Evolutionary conservation across 2,329 filamentous ascomycete genomes (phyloP), one percentile per base, ranked within the genome.

Genomic region (Orbilia brochopaga): DNA sequence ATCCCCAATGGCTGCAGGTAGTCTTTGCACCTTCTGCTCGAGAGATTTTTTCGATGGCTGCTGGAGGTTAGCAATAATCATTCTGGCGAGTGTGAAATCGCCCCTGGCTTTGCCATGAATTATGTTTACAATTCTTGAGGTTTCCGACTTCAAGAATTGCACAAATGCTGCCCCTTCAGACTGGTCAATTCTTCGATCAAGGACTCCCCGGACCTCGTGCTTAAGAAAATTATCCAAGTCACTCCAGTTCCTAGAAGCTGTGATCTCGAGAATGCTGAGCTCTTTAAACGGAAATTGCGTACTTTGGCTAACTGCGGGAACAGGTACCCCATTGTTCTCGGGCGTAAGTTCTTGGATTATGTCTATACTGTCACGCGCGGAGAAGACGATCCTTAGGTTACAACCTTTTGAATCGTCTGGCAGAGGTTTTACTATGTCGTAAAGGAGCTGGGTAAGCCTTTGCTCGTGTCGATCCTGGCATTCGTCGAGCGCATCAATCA

Each of bases 51-150:
- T 66, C 10, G 62, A 66, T 5, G 62, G 62, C 30, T 66, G 62
- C 24, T 66, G 62, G 19, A 66, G 48, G 37, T 66, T 66, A 11
- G 62, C 62, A 19, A 66, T 59, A 24, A 66, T 66, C 55, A 66
- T 50, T 50, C 62, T 30, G 11, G 62, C 62, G 13, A 66, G 42
- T 13, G 62, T 66, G 17, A 66, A 66, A 17, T 66, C 62, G 11
- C 62, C 62, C 10, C 59, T 66, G 11, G 62, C 62, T 27, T 66
- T 66, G n/a, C 32, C 46, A 15, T 59, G 55, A 42, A 66, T 51
- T 44, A 54, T 66, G 11, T 46, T 44, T 1, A 54, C 55, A 17
- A 66, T 66, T 48, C 54, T 51, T 0, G 32, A 21, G 1, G 59
- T 15, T n/a, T 66, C 54, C 17, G 62, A 66, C n/a, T 60, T 35